phyloP scores from a whole-genome alignment of 345 rosid species.

The Eucalyptus erythrocorys region DNA sequence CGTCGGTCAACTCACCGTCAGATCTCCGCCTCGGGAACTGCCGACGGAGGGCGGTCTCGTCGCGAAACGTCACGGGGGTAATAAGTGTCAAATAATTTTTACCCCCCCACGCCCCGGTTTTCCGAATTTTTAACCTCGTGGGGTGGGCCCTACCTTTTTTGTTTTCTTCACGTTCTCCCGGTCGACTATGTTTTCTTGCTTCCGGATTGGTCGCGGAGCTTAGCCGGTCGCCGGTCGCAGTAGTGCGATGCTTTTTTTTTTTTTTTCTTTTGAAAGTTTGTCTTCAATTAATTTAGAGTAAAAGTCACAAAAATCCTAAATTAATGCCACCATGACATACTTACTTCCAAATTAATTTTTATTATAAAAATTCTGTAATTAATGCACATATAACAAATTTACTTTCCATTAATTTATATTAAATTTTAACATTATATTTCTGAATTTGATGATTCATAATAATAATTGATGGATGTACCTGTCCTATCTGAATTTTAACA shows the following conservation, averaged over 20 bases:
- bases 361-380: too few species aligned
- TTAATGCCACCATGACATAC: too few species aligned
- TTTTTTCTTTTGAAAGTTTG: neutral
- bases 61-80: neutral
- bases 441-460: accelerated
- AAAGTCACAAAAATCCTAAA: too few species aligned
- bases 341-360: too few species aligned
- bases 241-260: too few species aligned
- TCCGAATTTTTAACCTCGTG: neutral
- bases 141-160: neutral
- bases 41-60: neutral
- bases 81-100: neutral
- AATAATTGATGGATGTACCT: accelerated
- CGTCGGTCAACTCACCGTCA: neutral
- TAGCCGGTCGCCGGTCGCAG: neutral
- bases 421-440: too few species aligned
- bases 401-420: accelerated
- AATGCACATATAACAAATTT: too few species aligned
- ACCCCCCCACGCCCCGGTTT: neutral
- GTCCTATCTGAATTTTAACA: too few species aligned
- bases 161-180: neutral
- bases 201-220: neutral
- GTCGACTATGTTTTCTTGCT: neutral
- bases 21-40: neutral
- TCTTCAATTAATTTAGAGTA: neutral